Base-by-base conservation (phyloP, 768 basidiomycete species). In the Podaxis sp. region DNA sequence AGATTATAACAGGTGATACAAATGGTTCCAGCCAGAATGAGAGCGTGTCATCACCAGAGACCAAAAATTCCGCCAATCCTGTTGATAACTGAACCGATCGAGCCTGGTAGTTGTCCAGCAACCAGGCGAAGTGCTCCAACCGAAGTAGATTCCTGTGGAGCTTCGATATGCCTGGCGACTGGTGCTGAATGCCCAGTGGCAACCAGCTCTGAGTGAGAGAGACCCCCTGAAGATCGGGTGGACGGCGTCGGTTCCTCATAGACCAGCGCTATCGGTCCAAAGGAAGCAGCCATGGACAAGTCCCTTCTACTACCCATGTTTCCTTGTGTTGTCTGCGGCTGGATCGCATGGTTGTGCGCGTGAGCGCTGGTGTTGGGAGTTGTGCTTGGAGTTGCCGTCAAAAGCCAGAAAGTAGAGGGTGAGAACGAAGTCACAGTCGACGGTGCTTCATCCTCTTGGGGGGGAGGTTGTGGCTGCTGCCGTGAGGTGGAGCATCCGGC, bases 91-190 rank as follows among this genome's bases (percentile, higher is more conserved):
- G 47, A 50, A 23, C 32, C 13, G 37, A 50, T 32, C 5, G 55
- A 32, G 23, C 32, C n/a, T 11, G 55, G 55, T 35, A 58, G 23
- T 58, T 50, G 47, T 58, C 14, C 44, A 47, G 55, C 55, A 56
- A 44, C 44, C 46, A 50, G 23, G 46, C 46, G 57, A 38, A 25
- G 18, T 14, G 35, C 38, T 16, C 38, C 47, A 4, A 27, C 9
- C 14, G 52, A 38, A 28, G 23, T 10, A 5, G 52, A 6, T 6
- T 48, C 47, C 25, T 48, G 47, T 11, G 23, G 21, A 54, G 18
- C 35, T 36, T 21, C 11, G 10, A 5, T 16, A 35, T 36, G n/a
- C 32, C 37, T 14, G 52, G 21, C 36, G 51, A 21, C 36, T 37
- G 51, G 18, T 36, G 35, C 4, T 23, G 47, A 23, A 48, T 23